Base-by-base conservation (phyloP, 306 rosid genomes). In the Dryas octopetala region DNA sequence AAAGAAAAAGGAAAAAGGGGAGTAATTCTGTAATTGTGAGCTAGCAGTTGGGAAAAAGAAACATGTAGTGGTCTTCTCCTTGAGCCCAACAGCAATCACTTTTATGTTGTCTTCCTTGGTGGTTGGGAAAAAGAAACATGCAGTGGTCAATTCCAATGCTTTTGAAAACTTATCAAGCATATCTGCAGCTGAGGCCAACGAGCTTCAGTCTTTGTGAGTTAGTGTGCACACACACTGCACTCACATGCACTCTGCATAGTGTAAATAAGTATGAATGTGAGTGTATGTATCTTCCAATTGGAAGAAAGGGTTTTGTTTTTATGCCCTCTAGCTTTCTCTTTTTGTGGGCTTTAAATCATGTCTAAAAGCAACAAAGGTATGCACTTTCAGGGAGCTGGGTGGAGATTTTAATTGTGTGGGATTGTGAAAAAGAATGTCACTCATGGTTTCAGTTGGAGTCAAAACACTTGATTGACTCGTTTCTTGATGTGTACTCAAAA, bases 21-120 rank as follows among this genome's bases (percentile, higher is more conserved):
- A 17, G 11, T 45, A 46, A 66, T 48, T 44, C 23, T 67, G 11
- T 45, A 46, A 66, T 48, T 44, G 48, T 67, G 58, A 67, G 14
- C 48, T 7, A 67, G 62, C 5, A 23, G 12, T 19, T 19, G 23
- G 23, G 23, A 19, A 19, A 19, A 19, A 19, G 23, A 19, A 19
- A 19, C 23, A 19, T 19, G 23, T 19, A 19, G 23, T 19, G 23
- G 23, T 19, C 10, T 43, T 54, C 74, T 72, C 47, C 66, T 82
- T 60, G 82, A 82, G 75, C 82, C 75, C 69, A 74, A 57, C 84
- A 80, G 75, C 73, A 51, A 47, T 28, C 62, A 68, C 78, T 76
- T 78, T 81, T 77, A 55, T 68, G 77, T 63, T 72, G 82, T 69
- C 62, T 75, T 75, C 73, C 66, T 67, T 54, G 57, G 64, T 70